Base-by-base conservation (phyloP, 495 filamentous ascomycete genomes). In the Tuber indicum region DNA sequence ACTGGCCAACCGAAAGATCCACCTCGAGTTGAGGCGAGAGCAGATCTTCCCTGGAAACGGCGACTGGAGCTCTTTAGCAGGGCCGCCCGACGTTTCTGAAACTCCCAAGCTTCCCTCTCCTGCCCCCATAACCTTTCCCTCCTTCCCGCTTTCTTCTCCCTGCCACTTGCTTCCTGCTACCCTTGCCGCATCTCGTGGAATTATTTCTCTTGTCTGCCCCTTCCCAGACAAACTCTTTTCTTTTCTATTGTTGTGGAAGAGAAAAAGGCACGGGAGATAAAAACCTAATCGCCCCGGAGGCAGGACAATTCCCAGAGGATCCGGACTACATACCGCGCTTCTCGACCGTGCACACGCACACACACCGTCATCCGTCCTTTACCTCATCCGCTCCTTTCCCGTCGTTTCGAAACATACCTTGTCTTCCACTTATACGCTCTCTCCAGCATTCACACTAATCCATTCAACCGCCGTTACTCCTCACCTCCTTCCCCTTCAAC, bases 71-170 rank as follows among this genome's bases (percentile, higher is more conserved):
- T 66, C 58, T 66, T 66, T 36, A 26, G 58, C 58, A 66, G 58
- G 58, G 58, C 58, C 58, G 58, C 58, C 58, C 36, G 58, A 26
- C 58, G 26, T 66, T 66, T 66, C 58, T 66, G 58, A 66, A 66
- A 66, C 58, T 66, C 58, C 58, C 58, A 66, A 66, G 58, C 58
- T 66, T 36, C 2, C 58, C 58, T 66, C 26, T 66, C 58, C 58
- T 66, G 52, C 16, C 58, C 26, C 58, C 26, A 36, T 66, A 7
- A 66, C 58, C 26, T 66, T 66, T 66, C 26, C 58, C 58, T 66
- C 58, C 26, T 66, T 66, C 58, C 26, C 58, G 26, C 58, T 66
- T 26, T 26, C 14, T 36, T 66, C 32, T 36, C 58, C 58, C 16
- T 66, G 26, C 58, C 17, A 26, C 58, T 36, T 66, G 58, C 58